Conservation (phyloP, 306 rosid genomes). For the Prinsepia uniflora region DNA sequence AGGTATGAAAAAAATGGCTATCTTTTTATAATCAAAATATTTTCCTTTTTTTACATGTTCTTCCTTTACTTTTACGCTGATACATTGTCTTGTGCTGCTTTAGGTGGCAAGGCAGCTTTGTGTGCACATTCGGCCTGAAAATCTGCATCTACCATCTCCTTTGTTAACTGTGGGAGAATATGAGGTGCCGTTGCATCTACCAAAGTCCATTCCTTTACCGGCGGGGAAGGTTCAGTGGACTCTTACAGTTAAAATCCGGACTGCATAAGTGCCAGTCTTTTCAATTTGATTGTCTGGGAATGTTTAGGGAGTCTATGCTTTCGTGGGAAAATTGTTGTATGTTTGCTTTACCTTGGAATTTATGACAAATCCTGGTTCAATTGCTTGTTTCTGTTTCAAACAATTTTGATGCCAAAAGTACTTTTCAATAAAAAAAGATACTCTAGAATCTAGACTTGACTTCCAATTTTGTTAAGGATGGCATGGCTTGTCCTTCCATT, state of each 20-base stretch:
- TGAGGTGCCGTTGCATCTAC: slow-evolving; percentile 77
- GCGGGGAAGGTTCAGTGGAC: slow-evolving; percentile 75
- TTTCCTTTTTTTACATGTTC: neutral
- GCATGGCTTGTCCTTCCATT: too few relatives aligned
- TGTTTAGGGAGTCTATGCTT: neutral
- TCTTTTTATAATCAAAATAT: too few relatives aligned
- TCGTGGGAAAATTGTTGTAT: slow-evolving; percentile 11
- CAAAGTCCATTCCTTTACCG: slow-evolving; percentile 78
- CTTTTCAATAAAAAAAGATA: neutral
- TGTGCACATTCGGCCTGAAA: slow-evolving; percentile 57
- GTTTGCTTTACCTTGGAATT: neutral
- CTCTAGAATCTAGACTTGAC: neutral
- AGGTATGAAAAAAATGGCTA: slow-evolving; percentile 38
- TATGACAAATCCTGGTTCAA: neutral
- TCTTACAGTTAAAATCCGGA: slow-evolving; percentile 65
- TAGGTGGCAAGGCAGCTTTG: slow-evolving; percentile 83
- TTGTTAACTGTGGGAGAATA: slow-evolving; percentile 64
- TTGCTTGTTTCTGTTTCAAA: neutral
- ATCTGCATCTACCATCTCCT: slow-evolving; percentile 54
- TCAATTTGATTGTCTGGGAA: neutral
- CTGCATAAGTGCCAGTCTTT: slow-evolving; percentile 33
- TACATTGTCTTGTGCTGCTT: slow-evolving; percentile 7
- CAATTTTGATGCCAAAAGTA: neutral
- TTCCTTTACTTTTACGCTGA: neutral
- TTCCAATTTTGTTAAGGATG: neutral